Evolutionary conservation across 2,329 filamentous ascomycete species (phyloP), one percentile per base, ranked within the genome.

Genomic region (Aspergillus sergii): DNA sequence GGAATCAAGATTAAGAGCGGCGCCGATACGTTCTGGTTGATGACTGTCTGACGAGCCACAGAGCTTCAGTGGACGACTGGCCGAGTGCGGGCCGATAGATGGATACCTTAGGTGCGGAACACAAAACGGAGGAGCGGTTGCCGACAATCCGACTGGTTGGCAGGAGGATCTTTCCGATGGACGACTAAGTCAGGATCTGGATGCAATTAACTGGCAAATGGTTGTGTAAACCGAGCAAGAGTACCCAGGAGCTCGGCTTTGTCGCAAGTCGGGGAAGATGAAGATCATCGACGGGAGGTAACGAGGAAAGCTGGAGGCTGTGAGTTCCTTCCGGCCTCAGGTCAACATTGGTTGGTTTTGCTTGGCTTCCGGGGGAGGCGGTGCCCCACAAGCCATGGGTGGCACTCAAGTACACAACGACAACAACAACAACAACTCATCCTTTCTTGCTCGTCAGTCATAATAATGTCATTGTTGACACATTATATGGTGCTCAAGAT

Each of bases 271-370:
- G 41, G 56, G 30, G 56, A 58, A 45, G 56, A 21, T 45, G 43
- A 58, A 48, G 41, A 58, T 58, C 41, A 50, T 50, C 39, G 43
- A 65, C 48, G 54, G 51, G 21, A 39, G 43, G 14, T 55, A 55
- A 55, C 34, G 32, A 16, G 32, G 30, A 51, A n/a, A 30, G 48
- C 48, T 51, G 28, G 43, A 46, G 43, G 43, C 21, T 34, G 48
- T 10, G 48, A 12, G 21, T 39, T 14, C 32, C n/a, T 36, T 54
- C 51, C 51, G 51, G 51, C 32, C 48, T 55, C 51, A 55, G 51
- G 51, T 54, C 51, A 54, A 55, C 51, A 39, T 16, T 36, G 32
- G 51, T 39, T 51, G 16, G 28, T 30, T 39, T 55, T 55, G n/a
- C 19, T 23, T 36, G 23, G 32, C 32, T 39, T 55, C 32, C 32